Conservation (phyloP, 1,284 basidiomycete species). For the Rhodotorula sp. region DNA sequence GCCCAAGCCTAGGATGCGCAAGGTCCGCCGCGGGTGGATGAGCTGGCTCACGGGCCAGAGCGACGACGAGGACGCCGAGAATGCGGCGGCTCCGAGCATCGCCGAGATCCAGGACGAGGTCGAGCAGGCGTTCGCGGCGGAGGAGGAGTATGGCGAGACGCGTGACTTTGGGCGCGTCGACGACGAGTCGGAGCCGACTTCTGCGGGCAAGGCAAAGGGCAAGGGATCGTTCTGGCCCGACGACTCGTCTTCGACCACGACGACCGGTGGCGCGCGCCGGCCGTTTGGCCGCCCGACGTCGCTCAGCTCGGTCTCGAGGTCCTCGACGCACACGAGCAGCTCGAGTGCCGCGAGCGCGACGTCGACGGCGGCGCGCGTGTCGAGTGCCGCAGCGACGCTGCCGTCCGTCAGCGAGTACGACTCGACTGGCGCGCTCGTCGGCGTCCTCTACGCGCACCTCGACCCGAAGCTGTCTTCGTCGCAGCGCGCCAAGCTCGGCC, state of each 20-base stretch:
- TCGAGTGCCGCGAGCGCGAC: neutral
- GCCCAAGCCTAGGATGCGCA: neutral
- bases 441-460: conserved; percentile 28
- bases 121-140: neutral
- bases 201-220: no score
- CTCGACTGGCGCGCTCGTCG: conserved; percentile 26
- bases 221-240: neutral
- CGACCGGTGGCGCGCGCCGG: neutral
- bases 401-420: neutral
- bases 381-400: neutral
- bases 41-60: neutral
- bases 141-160: neutral
- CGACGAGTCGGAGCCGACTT: neutral
- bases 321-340: conserved; percentile 1
- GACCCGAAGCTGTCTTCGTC: conserved; percentile 19
- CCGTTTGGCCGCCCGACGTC: neutral
- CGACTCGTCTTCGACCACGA: neutral
- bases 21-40: neutral
- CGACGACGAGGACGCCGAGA: neutral
- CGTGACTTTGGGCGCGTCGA: neutral
- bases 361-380: neutral
- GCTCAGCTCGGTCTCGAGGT: neutral
- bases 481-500: conserved; percentile 21
- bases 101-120: neutral
- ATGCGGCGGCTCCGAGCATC: neutral